Percentiles rank a stretch among this genome's conserved stretches.
phyloP scores from a whole-genome alignment of 306 rosid genomes.

The Quercus mongolica region DNA sequence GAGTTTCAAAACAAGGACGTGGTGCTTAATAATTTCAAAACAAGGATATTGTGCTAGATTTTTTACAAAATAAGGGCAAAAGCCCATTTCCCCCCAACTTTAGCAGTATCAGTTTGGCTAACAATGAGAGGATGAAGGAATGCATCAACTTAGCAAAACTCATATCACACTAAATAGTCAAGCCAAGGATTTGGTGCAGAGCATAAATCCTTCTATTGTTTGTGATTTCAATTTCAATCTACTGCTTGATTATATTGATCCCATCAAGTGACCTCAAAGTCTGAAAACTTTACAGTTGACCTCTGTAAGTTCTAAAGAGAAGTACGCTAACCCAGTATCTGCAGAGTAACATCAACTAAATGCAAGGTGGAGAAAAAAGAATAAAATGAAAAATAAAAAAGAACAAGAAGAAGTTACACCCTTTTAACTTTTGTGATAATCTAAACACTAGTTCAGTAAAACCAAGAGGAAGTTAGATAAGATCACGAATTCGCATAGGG shows the following conservation, averaged over 20 bases:
- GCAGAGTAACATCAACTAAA: background rate
- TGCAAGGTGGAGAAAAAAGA: too few species aligned
- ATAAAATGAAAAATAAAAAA: background rate
- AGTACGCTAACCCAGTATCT: background rate
- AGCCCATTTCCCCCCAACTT: too few species aligned
- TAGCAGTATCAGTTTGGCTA: background rate
- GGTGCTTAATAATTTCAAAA: too few species aligned
- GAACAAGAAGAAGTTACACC: too few species aligned
- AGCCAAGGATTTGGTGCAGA: background rate
- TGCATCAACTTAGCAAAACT: background rate
- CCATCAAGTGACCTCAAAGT: background rate
- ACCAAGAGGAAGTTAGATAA: background rate
- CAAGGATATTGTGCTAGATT: too few species aligned
- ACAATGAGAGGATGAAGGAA: background rate
- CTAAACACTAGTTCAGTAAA: background rate
- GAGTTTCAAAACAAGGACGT: too few species aligned
- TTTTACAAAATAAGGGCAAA: too few species aligned
- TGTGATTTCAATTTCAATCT: background rate
- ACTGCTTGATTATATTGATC: background rate
- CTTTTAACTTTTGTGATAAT: background rate
- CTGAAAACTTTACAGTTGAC: background rate
- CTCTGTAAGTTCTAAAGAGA: background rate
- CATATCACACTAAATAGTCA: background rate
- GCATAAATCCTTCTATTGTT: background rate
- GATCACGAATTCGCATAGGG: background rate